Percentiles rank a stretch among this genome's conserved stretches.
Conservation (phyloP, 345 rosid species). For the Pistacia atlantica region DNA sequence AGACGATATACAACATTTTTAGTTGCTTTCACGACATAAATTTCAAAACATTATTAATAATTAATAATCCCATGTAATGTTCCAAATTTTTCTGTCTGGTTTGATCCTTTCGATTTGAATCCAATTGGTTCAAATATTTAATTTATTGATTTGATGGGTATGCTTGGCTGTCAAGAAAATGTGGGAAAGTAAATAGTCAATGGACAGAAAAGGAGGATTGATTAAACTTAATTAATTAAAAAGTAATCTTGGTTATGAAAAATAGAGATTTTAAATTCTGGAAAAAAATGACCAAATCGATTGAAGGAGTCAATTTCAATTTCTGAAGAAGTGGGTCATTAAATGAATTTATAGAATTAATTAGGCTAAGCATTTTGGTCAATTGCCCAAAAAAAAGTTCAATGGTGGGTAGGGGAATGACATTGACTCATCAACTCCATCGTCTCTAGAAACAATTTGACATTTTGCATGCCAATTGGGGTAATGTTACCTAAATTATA, state of each 20-base stretch:
- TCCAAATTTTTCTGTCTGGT: not conserved
- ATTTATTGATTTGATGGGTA: not conserved
- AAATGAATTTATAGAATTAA: no score
- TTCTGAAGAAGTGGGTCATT: not conserved
- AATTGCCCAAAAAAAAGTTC: not conserved
- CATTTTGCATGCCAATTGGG: not conserved
- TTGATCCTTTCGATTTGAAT: not conserved
- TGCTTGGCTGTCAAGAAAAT: constrained; percentile 7
- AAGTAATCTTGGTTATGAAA: no score
- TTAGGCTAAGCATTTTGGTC: not conserved
- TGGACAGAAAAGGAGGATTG: no score
- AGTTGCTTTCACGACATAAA: constrained; percentile 15
- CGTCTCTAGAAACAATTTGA: not conserved
- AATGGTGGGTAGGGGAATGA: not conserved
- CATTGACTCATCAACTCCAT: not conserved
- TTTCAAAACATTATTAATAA: not conserved
- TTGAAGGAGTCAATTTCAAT: not conserved
- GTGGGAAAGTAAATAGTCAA: not conserved
- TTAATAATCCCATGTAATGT: not conserved
- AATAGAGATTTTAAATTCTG: no score
- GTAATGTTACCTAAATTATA: no score
- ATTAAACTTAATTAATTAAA: no score
- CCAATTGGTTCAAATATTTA: not conserved
- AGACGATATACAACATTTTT: not conserved
- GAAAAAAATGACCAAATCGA: no score